Evolutionary conservation across 2,329 filamentous ascomycete species (phyloP), one percentile per base, ranked within the genome.

Genomic region (Cercospora sp.): DNA sequence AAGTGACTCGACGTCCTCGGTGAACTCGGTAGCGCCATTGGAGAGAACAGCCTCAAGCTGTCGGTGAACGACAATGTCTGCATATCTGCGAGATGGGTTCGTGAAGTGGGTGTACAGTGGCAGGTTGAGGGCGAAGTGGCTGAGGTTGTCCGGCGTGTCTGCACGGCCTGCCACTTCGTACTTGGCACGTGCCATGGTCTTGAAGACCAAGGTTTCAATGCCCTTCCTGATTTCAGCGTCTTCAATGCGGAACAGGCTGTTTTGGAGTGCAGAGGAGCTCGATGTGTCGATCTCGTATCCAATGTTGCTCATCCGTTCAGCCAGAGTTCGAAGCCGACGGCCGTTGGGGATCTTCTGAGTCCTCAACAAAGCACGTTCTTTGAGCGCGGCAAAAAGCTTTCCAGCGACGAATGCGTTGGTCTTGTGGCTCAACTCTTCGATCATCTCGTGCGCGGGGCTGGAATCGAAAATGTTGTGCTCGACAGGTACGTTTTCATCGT

Each of bases 61-160:
- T 66, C 95, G 93, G 80, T 99, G 95, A 36, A 97, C 95, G 74
- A 98, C 85, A 69, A 99, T 90, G 78, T 99, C 95, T 26, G 94
- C 92, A 79, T 98, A 99, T 69, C 95, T 93, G 64, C 95, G 91
- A 20, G 93, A 96, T 1, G 95, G 95, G 79, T 93, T 94, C 42
- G 94, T 98, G 82, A 98, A 98, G 80, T 99, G 95, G 74, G 95
- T 98, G 84, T 97, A 99, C 12, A 97, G 82, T 0, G 94, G 93
- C 65, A 97, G 83, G 81, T 99, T 99, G 63, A 98, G 85, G 13
- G 93, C 90, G 80, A 96, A 99, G 81, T 99, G 94, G 69, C 91
- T 88, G 82, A 91, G 90, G 72, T 94, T 85, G 39, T 68, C 70
- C 92, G 90, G 67, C 80, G 91, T 90, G 51, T 87, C 82, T 36